Conservation (phyloP, 805 yeast species). For the Candida taoyuanica region DNA sequence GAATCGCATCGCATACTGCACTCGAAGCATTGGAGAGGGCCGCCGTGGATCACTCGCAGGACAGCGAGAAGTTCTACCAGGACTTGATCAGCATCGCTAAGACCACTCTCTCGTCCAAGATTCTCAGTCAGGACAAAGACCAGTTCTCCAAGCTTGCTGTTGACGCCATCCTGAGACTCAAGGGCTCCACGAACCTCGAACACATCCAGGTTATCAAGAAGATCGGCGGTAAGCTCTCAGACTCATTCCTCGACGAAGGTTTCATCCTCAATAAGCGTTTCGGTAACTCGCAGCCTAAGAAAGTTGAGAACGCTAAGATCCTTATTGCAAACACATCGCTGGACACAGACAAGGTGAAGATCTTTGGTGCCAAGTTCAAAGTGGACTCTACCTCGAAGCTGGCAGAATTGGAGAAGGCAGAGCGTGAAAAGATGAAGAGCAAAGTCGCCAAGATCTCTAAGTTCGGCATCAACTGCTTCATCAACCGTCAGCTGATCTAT, state of each 20-base stretch:
- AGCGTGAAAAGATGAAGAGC: conserved; percentile 84
- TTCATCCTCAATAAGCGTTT: conserved; percentile 87
- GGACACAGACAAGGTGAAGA: conserved; percentile 97
- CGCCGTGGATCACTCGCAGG: conserved; percentile 75
- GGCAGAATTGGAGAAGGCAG: conserved; percentile 91
- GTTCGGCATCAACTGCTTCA: conserved; percentile 84
- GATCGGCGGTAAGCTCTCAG: conserved; percentile 86
- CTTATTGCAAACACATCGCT: conserved; percentile 91
- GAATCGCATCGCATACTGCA: conserved; percentile 87
- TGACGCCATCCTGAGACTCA: conserved; percentile 84
- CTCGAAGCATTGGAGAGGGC: conserved; percentile 67
- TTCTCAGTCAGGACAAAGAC: conserved; percentile 90
- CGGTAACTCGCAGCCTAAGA: conserved; percentile 92
- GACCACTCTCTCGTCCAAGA: conserved; percentile 91
- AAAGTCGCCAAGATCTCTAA: conserved; percentile 87
- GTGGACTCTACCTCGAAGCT: conserved; percentile 92
- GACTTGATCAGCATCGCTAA: conserved; percentile 86
- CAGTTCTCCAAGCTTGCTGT: conserved; percentile 88
- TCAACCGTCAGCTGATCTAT: conserved; percentile 93
- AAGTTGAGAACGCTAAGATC: conserved; percentile 75
- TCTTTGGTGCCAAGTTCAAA: conserved; percentile 96
- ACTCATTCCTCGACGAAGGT: conserved; percentile 94
- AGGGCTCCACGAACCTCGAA: conserved; percentile 88
- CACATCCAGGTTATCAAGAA: conserved; percentile 91
- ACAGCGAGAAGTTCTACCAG: conserved; percentile 61